These are phyloP conservation scores for Ascochyta rabiei DNA, from an alignment of 2,329 filamentous ascomycete species.

Conservation along the genomic window DNA sequence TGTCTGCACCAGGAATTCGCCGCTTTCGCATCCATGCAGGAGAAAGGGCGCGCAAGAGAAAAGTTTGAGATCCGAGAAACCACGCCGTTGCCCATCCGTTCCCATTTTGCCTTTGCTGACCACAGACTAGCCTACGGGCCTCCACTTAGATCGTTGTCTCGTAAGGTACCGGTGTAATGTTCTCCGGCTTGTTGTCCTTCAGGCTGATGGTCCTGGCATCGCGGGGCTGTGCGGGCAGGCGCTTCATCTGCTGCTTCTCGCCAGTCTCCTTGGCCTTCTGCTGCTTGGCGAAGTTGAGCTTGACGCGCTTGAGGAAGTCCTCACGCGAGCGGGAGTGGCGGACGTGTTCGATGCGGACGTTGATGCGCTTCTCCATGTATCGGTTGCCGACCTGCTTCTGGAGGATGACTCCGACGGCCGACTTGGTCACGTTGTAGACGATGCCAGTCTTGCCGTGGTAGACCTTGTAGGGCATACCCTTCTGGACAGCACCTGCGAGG, in stretches of 20 bases:
- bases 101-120: constrained; percentile 42
- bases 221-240: constrained; percentile 80
- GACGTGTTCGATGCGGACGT: constrained; percentile 98
- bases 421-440: constrained; percentile 99
- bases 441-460: constrained; percentile 97
- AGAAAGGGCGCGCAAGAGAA: constrained; percentile 48
- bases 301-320: constrained; percentile 95
- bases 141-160: constrained; percentile 91
- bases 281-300: constrained; percentile 93
- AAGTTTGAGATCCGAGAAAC: constrained; percentile 48
- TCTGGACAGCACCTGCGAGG: constrained; percentile 45
- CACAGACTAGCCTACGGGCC: constrained; percentile 33
- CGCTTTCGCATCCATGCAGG: constrained; percentile 43
- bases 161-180: constrained; percentile 88
- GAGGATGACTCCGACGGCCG: constrained; percentile 96
- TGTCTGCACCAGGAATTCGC: constrained; percentile 45
- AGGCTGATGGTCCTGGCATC: constrained; percentile 79
- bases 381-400: constrained; percentile 98
- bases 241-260: constrained; percentile 88
- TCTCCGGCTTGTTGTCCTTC: constrained; percentile 87
- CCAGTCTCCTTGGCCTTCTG: constrained; percentile 91
- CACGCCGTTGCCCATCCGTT: constrained; percentile 49
- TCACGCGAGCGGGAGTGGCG: constrained; percentile 91
- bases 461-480: constrained; percentile 95
- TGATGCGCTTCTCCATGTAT: constrained; percentile 99